Evolutionary conservation across 2,329 filamentous ascomycete genomes (phyloP), one percentile per base, ranked within the genome.

Genomic region (Aspergillus quadrilineatus): DNA sequence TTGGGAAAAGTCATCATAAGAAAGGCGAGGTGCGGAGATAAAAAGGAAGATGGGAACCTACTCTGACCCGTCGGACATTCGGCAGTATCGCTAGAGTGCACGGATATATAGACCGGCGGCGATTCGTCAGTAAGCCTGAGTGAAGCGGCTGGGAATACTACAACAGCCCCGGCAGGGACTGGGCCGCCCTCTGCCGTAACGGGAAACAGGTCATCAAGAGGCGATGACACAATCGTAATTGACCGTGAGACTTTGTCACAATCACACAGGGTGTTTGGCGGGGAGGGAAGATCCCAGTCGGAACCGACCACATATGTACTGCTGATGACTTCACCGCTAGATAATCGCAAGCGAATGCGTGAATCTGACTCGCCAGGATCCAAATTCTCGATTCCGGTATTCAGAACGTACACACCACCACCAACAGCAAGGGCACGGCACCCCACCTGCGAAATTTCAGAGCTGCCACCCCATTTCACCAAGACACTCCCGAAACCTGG

Each of bases 381-480:
- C 29, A 74, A 52, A 12, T 63, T 65, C 44, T 81, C 72, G 53
- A 94, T 77, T 8, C 86, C 86, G 48, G 87, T 88, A 43, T 86
- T 89, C 14, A 97, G 83, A 71, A 96, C 90, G 75, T 97, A 97
- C 3, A 95, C 84, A 9, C 87, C 90, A 47, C 94, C 94, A 36
- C 93, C 93, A 6, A 99, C 94, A 17, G 93, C 93, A 60, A 88
- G 87, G 39, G 93, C 91, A 64, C 93, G 89, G 71, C 94, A 97
- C 4, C 87, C 90, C 26, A 96, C 92, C 77, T 99, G 93, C 30
- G 89, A 86, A 58, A 97, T 85, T 74, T 99, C 93, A 32, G 91
- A 89, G 46, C 89, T 80, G 29, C 93, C 92, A 46, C 93, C 93
- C 88, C 92, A 99, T 79, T 96, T 97, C 22, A 92, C 88, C 63